Conservation (phyloP, 352 stramenopile genomes). For the Globisporangium echinulatum region DNA sequence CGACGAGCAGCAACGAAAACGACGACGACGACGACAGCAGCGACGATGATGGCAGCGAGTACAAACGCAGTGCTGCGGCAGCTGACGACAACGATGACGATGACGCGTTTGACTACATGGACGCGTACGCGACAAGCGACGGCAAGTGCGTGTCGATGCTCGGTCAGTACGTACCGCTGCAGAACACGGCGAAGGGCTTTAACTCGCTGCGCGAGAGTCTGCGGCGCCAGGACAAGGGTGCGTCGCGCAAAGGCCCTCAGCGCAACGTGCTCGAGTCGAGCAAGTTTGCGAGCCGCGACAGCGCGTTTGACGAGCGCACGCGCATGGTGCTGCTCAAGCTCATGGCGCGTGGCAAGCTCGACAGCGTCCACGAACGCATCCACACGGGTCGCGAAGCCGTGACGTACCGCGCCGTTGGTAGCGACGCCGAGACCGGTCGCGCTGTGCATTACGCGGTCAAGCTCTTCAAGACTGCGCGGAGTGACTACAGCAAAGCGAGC, state of each 20-base stretch:
- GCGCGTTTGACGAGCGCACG: slow-evolving; percentile 46
- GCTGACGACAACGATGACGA: slow-evolving; percentile 7
- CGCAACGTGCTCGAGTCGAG: slow-evolving; percentile 15
- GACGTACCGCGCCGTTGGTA: slow-evolving; percentile 43
- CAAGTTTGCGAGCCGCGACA: slow-evolving; percentile 33
- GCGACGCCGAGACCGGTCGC: slow-evolving; percentile 13
- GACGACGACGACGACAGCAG: too few species aligned
- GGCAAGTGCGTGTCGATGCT: slow-evolving; percentile 5
- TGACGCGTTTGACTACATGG: slow-evolving; percentile 18
- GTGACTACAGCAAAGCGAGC: slow-evolving; percentile 39
- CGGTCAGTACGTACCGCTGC: slow-evolving; percentile 4
- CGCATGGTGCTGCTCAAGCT: slow-evolving; percentile 41
- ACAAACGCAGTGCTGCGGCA: background rate
- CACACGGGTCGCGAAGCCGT: slow-evolving; percentile 40
- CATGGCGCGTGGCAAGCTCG: slow-evolving; percentile 28
- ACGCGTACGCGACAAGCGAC: slow-evolving; percentile 2
- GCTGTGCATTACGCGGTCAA: slow-evolving; percentile 40
- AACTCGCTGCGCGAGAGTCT: slow-evolving; percentile 29
- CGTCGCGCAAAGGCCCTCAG: slow-evolving; percentile 13
- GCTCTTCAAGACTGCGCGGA: slow-evolving; percentile 63
- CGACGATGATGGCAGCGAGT: too few species aligned
- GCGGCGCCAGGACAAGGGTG: slow-evolving; percentile 25
- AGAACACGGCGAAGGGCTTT: slow-evolving; percentile 6
- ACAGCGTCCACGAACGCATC: slow-evolving; percentile 33
- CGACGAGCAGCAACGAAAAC: too few species aligned